Percentiles rank a stretch among this genome's conserved stretches.
phyloP scores from a whole-genome alignment of 2,329 filamentous ascomycete genomes.

The Hyphodiscus sp. region DNA sequence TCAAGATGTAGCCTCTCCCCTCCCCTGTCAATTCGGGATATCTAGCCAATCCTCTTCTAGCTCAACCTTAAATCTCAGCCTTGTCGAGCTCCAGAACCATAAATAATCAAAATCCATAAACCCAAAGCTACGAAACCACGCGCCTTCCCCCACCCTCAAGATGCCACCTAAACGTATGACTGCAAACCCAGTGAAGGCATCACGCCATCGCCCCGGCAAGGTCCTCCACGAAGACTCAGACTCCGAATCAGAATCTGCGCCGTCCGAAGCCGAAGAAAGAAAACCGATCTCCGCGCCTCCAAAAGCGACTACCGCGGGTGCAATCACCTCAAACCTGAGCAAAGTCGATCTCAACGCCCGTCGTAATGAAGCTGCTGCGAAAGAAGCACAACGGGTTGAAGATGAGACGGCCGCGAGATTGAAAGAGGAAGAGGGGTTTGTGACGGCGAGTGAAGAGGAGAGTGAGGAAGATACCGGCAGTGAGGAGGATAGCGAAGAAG shows the following conservation, averaged over 20 bases:
- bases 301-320: conserved; percentile 49
- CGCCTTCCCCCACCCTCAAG: conserved; percentile 2
- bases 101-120: neutral
- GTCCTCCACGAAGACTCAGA: conserved; percentile 48
- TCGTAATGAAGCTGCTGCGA: conserved; percentile 39
- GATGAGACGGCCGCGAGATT: conserved; percentile 36
- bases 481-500: conserved; percentile 24
- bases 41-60: conserved; percentile 3
- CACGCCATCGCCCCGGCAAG: conserved; percentile 83
- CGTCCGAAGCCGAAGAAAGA: conserved; percentile 34
- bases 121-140: neutral
- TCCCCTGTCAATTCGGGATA: conserved; percentile 9
- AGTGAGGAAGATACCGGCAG: conserved; percentile 33
- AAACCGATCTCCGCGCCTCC: conserved; percentile 46
- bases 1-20: too few relatives aligned
- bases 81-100: neutral
- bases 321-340: conserved; percentile 46
- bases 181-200: conserved; percentile 74
- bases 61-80: neutral
- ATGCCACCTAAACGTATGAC: conserved; percentile 85
- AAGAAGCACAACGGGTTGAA: conserved; percentile 41
- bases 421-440: conserved; percentile 54
- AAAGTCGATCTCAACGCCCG: conserved; percentile 47
- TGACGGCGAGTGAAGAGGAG: conserved; percentile 47
- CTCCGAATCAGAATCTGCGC: conserved; percentile 35